Percentiles rank a stretch among this genome's conserved stretches.
phyloP scores from a whole-genome alignment of 108 stramenopile species.

The Nitzschia sp. region DNA sequence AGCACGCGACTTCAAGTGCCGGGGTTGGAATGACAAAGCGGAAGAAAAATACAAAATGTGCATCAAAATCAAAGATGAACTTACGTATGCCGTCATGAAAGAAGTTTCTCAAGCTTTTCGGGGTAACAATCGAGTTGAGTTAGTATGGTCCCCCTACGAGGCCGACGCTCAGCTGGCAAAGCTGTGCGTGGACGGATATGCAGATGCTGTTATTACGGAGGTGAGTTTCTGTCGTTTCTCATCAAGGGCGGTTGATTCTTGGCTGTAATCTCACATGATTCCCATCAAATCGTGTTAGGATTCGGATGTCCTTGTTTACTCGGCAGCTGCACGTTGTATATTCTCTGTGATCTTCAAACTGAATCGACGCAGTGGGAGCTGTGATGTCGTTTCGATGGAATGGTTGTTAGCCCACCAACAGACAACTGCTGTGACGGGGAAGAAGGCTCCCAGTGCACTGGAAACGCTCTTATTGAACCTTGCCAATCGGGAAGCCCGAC shows the following conservation, averaged over 20 bases:
- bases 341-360: constrained; percentile 86
- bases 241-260: too few relatives aligned
- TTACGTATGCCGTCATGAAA: constrained; percentile 60
- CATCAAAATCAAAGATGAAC: constrained; percentile 62
- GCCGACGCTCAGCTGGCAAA: constrained; percentile 96
- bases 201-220: constrained; percentile 93
- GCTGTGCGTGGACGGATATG: constrained; percentile 71
- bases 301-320: constrained; percentile 84
- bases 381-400: constrained; percentile 80
- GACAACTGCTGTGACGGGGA: not conserved
- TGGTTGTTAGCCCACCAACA: constrained; percentile 57
- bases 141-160: constrained; percentile 93
- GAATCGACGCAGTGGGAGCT: constrained; percentile 66
- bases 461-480: constrained; percentile 52
- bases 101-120: constrained; percentile 22
- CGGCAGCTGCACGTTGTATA: constrained; percentile 50
- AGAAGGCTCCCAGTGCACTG: constrained; percentile 32
- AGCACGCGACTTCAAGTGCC: constrained; percentile 49
- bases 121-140: constrained; percentile 43
- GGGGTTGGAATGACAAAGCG: constrained; percentile 55
- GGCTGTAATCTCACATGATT: too few relatives aligned
- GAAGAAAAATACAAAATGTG: constrained; percentile 71
- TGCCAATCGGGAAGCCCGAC: constrained; percentile 39
- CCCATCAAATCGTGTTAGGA: constrained; percentile 47
- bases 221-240: too few relatives aligned